Base-by-base conservation (phyloP, 495 filamentous ascomycete species). In the Durotheca rogersii region DNA sequence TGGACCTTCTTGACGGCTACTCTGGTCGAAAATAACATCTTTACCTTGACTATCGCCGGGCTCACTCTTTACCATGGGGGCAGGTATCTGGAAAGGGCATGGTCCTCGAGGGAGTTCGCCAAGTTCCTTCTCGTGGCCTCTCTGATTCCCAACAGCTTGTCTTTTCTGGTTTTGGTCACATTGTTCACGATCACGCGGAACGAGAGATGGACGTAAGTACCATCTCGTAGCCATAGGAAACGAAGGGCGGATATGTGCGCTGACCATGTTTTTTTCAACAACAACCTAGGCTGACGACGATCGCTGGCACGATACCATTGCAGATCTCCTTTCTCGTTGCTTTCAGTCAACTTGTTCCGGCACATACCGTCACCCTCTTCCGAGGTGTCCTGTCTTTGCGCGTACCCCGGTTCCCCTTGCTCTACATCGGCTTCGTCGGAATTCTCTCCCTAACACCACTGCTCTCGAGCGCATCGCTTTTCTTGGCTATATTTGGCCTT, bases 341-440 rank as follows among this genome's bases (percentile, higher is more conserved):
- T 44, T 96, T 97, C 72, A 96, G 95, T 71, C 94, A 98, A 68
- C 88, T 98, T 25, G 89, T 97, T 15, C 93, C 93, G 19, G 90
- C 95, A 64, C 93, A 98, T 70, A 97, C 93, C n/a, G 92, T 98
- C 30, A 88, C 90, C 0, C 79, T 98, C 53, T 88, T 95, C 72
- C 84, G 85, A 53, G 88, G 89, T 44, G 70, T 95, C 37, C 64
- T 98, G 40, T 94, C 91, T 43, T 81, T 96, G 60, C 90, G 93
- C 42, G 90, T 98, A 9, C 77, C 75, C 56, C 89, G 93, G 59
- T 95, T 97, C 65, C 93, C 93, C 6, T 85, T 93, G 14, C 74
- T 96, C 33, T 96, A 80, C 58, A 61, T 96, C 66, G 80, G 95
- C 50, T 67, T 90, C 19, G 79, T 91, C 40, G 86, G 88, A 47